phyloP scores from a whole-genome alignment of 1,284 basidiomycete species.

The Grifola frondosa region DNA sequence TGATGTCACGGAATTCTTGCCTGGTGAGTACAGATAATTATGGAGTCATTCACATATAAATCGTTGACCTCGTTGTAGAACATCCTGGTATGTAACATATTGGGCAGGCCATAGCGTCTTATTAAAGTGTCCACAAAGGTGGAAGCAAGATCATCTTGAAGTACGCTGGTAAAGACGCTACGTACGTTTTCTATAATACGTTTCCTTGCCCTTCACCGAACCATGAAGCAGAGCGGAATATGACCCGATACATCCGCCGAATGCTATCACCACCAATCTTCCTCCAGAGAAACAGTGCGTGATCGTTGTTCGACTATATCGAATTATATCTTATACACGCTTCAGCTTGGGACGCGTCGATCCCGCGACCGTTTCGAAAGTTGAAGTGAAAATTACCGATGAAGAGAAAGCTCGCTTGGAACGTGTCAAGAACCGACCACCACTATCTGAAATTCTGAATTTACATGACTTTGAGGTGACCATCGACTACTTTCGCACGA shows the following conservation, averaged over 20 bases:
- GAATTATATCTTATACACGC: slow-evolving; percentile 10
- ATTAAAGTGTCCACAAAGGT: slow-evolving; percentile 35
- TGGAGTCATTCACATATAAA: too few species aligned
- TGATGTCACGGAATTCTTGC: slow-evolving; percentile 77
- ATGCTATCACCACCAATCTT: slow-evolving; percentile 82
- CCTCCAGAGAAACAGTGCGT: slow-evolving; percentile 74
- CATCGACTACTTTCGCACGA: too few species aligned
- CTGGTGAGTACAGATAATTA: slow-evolving; percentile 48
- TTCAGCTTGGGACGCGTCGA: slow-evolving; percentile 70
- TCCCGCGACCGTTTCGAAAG: slow-evolving; percentile 57
- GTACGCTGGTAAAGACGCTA: slow-evolving; percentile 78
- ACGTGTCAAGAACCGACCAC: slow-evolving; percentile 57
- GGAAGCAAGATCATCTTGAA: slow-evolving; percentile 66
- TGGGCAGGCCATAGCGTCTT: not conserved
- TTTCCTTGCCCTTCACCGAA: slow-evolving; percentile 6
- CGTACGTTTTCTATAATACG: slow-evolving; percentile 39
- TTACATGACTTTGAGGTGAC: slow-evolving; percentile 92
- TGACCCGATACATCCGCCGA: slow-evolving; percentile 86
- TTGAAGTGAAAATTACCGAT: slow-evolving; percentile 54
- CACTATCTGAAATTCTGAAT: slow-evolving; percentile 77
- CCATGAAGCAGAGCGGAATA: slow-evolving; percentile 59
- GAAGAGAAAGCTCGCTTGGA: slow-evolving; percentile 60
- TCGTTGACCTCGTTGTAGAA: slow-evolving; percentile 43
- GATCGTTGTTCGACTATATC: not conserved
- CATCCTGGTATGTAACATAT: slow-evolving; percentile 53